A percentile compares a stretch with the other conserved stretches of the same genome.
These are phyloP conservation scores for Hura crepitans DNA, from an alignment of 441 rosid species.

Conservation along the genomic window DNA sequence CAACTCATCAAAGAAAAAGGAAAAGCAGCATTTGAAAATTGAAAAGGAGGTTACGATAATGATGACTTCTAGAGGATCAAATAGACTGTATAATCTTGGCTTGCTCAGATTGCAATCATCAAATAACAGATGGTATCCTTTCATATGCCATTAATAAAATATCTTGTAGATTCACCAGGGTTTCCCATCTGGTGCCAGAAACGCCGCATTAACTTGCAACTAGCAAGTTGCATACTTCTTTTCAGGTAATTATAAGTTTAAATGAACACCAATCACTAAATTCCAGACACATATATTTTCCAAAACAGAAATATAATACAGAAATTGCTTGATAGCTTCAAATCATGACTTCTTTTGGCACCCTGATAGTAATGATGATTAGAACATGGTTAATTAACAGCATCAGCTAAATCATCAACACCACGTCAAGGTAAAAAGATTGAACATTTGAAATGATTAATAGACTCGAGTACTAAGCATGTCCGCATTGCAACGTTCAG, in stretches of 20 bases:
- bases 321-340: background rate
- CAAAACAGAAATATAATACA: background rate
- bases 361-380: background rate
- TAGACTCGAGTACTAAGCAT: background rate
- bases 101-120: background rate
- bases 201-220: background rate
- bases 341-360: background rate
- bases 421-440: background rate
- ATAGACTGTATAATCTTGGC: background rate
- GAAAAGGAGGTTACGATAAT: background rate
- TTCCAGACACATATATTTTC: background rate
- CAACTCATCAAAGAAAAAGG: slow-evolving; percentile 3
- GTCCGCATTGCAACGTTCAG: background rate
- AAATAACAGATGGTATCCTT: background rate
- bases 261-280: background rate
- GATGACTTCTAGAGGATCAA: background rate
- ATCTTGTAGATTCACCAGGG: background rate
- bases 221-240: background rate
- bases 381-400: background rate
- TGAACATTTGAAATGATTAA: background rate
- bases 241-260: background rate
- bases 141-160: background rate
- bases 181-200: background rate
- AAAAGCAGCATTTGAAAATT: slow-evolving; percentile 13
- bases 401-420: background rate